These are phyloP conservation scores for Naganishia friedmannii DNA, from an alignment of 768 basidiomycete species.

Conservation along the genomic window DNA sequence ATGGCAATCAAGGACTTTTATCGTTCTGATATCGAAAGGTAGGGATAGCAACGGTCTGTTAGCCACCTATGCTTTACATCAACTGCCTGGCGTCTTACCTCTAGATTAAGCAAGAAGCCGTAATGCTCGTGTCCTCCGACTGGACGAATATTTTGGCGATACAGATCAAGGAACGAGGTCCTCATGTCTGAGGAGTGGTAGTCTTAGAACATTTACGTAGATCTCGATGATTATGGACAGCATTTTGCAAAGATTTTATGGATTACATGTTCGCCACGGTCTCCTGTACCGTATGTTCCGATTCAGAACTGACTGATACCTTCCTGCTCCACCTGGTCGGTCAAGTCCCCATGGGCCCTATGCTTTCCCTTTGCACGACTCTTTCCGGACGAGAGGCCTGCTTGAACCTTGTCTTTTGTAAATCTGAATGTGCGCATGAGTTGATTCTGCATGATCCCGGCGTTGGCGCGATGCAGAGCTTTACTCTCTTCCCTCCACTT, in stretches of 20 bases:
- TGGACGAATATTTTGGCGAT: too few relatives aligned
- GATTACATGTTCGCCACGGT: too few relatives aligned
- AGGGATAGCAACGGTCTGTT: too few relatives aligned
- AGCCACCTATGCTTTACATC: too few relatives aligned
- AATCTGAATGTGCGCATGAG: conserved; percentile 61
- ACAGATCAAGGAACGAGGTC: too few relatives aligned
- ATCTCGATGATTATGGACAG: not conserved
- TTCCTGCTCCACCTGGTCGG: conserved; percentile 36
- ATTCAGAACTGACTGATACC: conserved; percentile 43
- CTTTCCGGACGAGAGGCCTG: conserved; percentile 38
- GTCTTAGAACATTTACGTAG: too few relatives aligned
- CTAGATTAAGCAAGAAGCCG: not conserved
- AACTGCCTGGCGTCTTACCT: too few relatives aligned
- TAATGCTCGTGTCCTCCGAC: not conserved
- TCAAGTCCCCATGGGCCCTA: conserved; percentile 18
- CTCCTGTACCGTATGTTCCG: too few relatives aligned
- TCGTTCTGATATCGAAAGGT: not conserved
- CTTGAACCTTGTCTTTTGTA: conserved; percentile 59
- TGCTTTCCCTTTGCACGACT: conserved; percentile 28
- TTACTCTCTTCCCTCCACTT: conserved; percentile 42
- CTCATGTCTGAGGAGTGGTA: too few relatives aligned
- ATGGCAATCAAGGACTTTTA: conserved; percentile 10
- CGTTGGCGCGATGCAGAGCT: conserved; percentile 56
- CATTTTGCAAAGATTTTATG: not conserved
- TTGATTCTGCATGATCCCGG: conserved; percentile 65